Evolutionary conservation across 148 eudicot genomes (phyloP).

Genomic region (Polygonum maritimum): DNA sequence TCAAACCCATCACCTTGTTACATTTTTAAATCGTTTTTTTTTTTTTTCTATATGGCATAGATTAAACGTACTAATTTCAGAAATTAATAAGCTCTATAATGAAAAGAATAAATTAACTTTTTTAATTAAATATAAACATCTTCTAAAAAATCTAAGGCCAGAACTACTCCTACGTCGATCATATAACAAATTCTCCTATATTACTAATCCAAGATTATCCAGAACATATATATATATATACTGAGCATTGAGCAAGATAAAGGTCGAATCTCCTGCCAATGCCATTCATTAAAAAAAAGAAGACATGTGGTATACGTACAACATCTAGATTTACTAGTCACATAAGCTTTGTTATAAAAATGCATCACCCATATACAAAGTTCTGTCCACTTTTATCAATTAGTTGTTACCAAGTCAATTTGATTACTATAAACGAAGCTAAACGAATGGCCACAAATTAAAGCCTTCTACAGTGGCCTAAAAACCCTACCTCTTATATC

Average conservation of each 20-base stretch:
- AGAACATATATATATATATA: too few species aligned
- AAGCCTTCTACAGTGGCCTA: background rate
- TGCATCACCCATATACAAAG: background rate
- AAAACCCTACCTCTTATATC: background rate
- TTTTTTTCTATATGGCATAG: too few species aligned
- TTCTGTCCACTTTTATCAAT: background rate
- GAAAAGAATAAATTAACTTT: too few species aligned
- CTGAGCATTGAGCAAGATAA: too few species aligned
- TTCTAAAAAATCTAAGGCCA: background rate
- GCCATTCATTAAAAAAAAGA: background rate
- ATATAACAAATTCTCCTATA: background rate
- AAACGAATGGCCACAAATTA: conserved; percentile 8
- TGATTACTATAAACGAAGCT: conserved; percentile 1
- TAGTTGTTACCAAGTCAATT: conserved; percentile 4
- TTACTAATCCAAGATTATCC: background rate
- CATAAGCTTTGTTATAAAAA: background rate
- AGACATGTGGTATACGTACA: background rate
- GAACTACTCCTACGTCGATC: background rate
- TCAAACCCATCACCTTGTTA: too few species aligned
- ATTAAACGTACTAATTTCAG: too few species aligned
- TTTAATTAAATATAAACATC: background rate
- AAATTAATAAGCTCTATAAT: too few species aligned
- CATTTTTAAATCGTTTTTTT: too few species aligned
- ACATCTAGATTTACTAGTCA: background rate
- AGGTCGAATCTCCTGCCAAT: too few species aligned